Evolutionary conservation across 106 monocot species (phyloP), one percentile per base, ranked within the genome.

Genomic region (Acorus gramineus): DNA sequence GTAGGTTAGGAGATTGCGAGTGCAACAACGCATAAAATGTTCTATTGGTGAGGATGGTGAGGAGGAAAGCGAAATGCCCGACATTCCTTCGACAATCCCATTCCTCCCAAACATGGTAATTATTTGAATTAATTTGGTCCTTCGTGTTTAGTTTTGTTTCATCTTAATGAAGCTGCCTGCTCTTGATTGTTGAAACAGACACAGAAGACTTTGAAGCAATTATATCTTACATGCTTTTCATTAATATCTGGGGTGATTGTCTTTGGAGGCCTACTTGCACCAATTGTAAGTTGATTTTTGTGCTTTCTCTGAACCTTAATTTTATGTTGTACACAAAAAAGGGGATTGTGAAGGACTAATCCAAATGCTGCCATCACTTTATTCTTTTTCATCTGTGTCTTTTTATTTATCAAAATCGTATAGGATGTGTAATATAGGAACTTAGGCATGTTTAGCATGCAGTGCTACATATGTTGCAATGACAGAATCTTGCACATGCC

Each of bases 51-150:
- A 74, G 49, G 47, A 42, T 44, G 60, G 8, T 12, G 86, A 89
- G 59, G 93, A 28, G 28, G 93, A 89, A 65, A 94, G 70, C 77
- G 93, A 94, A 71, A 89, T 94, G 93, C 93, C 80, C 52, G 89
- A 86, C 8, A 94, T 94, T 47, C 84, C 93, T 47, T 94, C 93
- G 13, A 84, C 89, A 57, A 89, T 94, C 68, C 93, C 93, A 43
- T 94, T 94, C 76, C 64, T 86, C 53, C 79, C 93, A 63, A 57
- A 70, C 51, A 72, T 84, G 86, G 93, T 89, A n/a, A 45, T 55
- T 63, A 55, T 55, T 48, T 68, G 48, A n/a, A 9, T 10, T 5
- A 68, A 44, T 62, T 50, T 51, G 4, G 56, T 28, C 8, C 44
- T 52, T 11, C 6, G 67, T 53, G 59, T n/a, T 28, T 47, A 47